These are phyloP conservation scores for Aureobasidium sp. DNA, from an alignment of 2,329 filamentous ascomycete genomes.

Conservation along the genomic window DNA sequence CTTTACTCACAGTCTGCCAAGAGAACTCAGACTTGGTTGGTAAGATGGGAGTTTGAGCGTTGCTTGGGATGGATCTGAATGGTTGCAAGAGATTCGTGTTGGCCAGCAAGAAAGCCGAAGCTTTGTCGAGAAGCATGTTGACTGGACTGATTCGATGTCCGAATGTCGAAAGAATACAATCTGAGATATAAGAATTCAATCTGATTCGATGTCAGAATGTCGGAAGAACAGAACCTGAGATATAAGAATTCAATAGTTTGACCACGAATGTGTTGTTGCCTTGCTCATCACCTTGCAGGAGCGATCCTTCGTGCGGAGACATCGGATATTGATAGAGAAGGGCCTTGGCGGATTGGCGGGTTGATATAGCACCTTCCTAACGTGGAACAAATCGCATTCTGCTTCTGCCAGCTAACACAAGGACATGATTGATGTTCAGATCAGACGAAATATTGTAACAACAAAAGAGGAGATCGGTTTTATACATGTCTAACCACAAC, in stretches of 20 bases:
- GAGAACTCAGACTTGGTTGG: not conserved
- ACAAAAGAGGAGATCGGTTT: constrained; percentile 7
- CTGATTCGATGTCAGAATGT: not conserved
- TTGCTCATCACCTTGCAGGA: not conserved
- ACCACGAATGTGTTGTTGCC: not conserved
- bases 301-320: not conserved
- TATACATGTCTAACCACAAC: constrained; percentile 7
- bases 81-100: not conserved
- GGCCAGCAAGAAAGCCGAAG: not conserved
- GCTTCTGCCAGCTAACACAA: not conserved
- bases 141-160: too few relatives aligned
- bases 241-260: too few relatives aligned
- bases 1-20: not conserved
- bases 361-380: not conserved
- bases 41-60: not conserved
- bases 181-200: not conserved
- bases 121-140: not conserved
- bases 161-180: too few relatives aligned
- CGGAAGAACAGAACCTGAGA: too few relatives aligned
- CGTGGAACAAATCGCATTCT: not conserved
- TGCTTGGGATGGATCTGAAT: not conserved
- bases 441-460: not conserved
- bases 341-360: not conserved
- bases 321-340: not conserved
- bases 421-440: not conserved